Conservation (phyloP, 2,329 filamentous ascomycete genomes). For the Alternaria alternata region DNA sequence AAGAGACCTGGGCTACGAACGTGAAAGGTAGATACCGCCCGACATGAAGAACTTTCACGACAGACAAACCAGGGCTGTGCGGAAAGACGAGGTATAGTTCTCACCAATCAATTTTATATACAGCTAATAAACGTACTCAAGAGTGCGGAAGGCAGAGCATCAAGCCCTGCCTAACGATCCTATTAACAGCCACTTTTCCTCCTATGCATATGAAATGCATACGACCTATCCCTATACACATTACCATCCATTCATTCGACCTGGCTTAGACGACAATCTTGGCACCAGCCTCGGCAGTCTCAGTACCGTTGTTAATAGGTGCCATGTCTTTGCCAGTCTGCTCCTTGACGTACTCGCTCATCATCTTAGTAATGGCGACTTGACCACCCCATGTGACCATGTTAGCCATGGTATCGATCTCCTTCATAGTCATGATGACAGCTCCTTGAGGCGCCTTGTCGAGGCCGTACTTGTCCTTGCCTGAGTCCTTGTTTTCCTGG, state of each 20-base stretch:
- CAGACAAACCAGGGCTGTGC: neutral
- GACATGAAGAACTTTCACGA: neutral
- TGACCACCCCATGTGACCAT: constrained; percentile 39
- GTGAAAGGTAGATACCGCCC: neutral
- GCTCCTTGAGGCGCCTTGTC: constrained; percentile 33
- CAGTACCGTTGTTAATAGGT: neutral
- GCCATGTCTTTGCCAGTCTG: constrained; percentile 31
- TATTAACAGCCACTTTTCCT: neutral
- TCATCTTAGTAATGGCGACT: constrained; percentile 45
- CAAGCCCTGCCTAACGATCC: constrained; percentile 1
- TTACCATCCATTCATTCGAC: neutral
- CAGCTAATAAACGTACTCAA: neutral
- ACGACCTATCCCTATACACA: constrained; percentile 1
- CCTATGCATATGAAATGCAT: neutral
- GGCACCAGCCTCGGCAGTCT: neutral
- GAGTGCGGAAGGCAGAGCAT: neutral
- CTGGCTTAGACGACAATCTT: neutral
- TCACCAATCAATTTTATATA: constrained; percentile 3
- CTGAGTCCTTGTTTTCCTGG: constrained; percentile 16
- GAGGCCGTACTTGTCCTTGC: constrained; percentile 33
- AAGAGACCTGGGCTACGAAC: neutral
- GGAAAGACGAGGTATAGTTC: neutral
- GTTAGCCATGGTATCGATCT: constrained; percentile 44
- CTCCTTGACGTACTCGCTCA: constrained; percentile 44
- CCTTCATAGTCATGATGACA: constrained; percentile 46